Evolutionary conservation across 192 early-diverging fungal genomes (phyloP), one percentile per base, ranked within the genome.

Genomic region (Backusella macrospora): DNA sequence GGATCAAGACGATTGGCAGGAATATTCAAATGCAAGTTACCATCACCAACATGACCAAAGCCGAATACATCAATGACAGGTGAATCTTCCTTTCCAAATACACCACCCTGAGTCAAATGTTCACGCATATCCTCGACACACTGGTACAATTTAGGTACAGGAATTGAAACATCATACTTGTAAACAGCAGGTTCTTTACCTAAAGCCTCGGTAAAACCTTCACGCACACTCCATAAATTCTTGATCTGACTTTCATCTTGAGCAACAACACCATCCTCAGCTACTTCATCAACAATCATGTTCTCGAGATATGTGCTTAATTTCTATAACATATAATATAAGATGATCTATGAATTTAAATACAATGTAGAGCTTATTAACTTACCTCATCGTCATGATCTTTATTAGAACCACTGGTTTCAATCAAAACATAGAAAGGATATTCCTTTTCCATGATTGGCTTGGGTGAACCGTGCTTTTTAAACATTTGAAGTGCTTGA

Each of bases 41-140:
- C 95, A 83, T 99, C 98, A 40, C 98, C 98, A 64, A 99, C 88
- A 77, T 99, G 98, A 16, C 97, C 97, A 83, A 93, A 99, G n/a
- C 94, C 97, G 71, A 93, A 91, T 10, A 99, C 93, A 18, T 89
- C 79, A 65, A 82, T 92, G 16, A 96, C 89, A 0, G 83, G 80
- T 10, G 81, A 79, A 16, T 86, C 86, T 0, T 82, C 81, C 6
- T 89, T 82, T 23, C 73, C 76, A 76, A 86, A 89, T 21, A 94
- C 81, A 7, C 90, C 88, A 9, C 73, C 81, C 1, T 79, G 29
- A 45, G 81, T 80, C 4, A 99, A 84, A 15, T 86, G 89, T 37
- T 78, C 67, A n/a, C 86, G 85, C 87, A 97, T 91, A 34, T 93
- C 93, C 75, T 90, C 83, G 6, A 97, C 96, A 38, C 94, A 79